A percentile compares a stretch with the other conserved stretches of the same genome.
Conservation (phyloP, 2,329 filamentous ascomycete genomes). For the Neoarthrinium moseri region DNA sequence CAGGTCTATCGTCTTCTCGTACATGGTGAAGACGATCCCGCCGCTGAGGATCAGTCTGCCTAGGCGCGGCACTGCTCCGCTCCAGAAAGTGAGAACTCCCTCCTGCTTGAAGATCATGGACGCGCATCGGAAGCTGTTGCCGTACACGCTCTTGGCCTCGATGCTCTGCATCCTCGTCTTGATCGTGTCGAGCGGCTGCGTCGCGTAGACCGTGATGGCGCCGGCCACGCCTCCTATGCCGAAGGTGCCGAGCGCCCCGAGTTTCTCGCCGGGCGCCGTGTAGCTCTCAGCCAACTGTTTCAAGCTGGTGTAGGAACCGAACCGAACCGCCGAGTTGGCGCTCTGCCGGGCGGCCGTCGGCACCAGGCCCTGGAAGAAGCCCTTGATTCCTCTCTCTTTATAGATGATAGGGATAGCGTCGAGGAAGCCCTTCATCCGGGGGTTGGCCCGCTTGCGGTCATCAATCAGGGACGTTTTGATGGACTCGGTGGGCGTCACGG, state of each 20-base stretch:
- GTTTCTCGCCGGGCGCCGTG: slow-evolving; percentile 90
- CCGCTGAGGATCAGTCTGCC: slow-evolving; percentile 86
- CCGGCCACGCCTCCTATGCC: slow-evolving; percentile 87
- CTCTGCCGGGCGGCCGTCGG: slow-evolving; percentile 93
- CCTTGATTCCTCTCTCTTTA: slow-evolving; percentile 80
- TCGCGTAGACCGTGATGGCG: slow-evolving; percentile 82
- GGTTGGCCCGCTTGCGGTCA: slow-evolving; percentile 82
- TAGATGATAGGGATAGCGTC: slow-evolving; percentile 87
- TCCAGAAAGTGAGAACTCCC: slow-evolving; percentile 89
- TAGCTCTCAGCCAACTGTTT: slow-evolving; percentile 92
- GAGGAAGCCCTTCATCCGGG: slow-evolving; percentile 87
- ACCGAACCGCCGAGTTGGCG: slow-evolving; percentile 89
- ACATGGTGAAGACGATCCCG: slow-evolving; percentile 97
- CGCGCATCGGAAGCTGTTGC: slow-evolving; percentile 84
- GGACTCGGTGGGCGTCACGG: slow-evolving; percentile 94
- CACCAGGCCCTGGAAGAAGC: slow-evolving; percentile 96
- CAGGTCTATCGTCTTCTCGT: slow-evolving; percentile 93
- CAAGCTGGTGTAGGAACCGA: slow-evolving; percentile 85
- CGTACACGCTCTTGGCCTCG: slow-evolving; percentile 77
- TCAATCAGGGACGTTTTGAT: slow-evolving; percentile 99
- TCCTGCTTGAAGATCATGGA: slow-evolving; percentile 83
- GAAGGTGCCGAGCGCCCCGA: slow-evolving; percentile 85
- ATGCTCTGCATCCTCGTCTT: slow-evolving; percentile 99
- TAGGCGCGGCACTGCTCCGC: slow-evolving; percentile 82
- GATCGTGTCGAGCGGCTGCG: slow-evolving; percentile 80